Percentiles rank a stretch among this genome's conserved stretches.
Conservation (phyloP, 805 yeast species). For the Debaryomyces tyrocola region DNA sequence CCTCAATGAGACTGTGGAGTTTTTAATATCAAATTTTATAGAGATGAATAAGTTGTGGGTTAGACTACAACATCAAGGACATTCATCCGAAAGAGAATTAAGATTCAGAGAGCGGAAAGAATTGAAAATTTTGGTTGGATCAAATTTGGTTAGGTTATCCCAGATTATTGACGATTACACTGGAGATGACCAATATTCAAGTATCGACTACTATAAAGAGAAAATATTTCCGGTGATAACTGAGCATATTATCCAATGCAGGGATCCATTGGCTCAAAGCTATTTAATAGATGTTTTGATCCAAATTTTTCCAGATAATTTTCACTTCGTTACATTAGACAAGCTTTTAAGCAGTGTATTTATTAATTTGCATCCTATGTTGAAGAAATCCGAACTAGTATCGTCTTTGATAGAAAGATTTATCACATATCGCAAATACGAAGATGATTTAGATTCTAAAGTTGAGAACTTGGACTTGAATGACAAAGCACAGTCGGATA, state of each 20-base stretch:
- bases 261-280: constrained; percentile 89
- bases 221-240: constrained; percentile 74
- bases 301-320: constrained; percentile 93
- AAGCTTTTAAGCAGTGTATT: constrained; percentile 61
- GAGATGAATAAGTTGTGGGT: constrained; percentile 99
- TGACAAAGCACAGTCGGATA: constrained; percentile 6
- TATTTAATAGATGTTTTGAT: constrained; percentile 87
- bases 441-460: constrained; percentile 13
- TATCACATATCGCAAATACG: constrained; percentile 44
- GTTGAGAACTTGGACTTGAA: constrained; percentile 11
- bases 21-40: constrained; percentile 81
- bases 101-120: constrained; percentile 82
- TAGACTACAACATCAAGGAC: constrained; percentile 93
- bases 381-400: constrained; percentile 66
- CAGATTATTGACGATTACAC: constrained; percentile 77
- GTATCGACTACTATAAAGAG: constrained; percentile 35
- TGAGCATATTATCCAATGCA: constrained; percentile 90
- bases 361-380: constrained; percentile 64
- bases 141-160: constrained; percentile 84
- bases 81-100: constrained; percentile 73
- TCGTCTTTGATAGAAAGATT: constrained; percentile 72
- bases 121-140: constrained; percentile 87
- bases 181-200: constrained; percentile 36
- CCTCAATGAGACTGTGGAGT: constrained; percentile 69
- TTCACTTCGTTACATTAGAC: constrained; percentile 75